Conservation (phyloP, 306 rosid species). For the Rosa persica region DNA sequence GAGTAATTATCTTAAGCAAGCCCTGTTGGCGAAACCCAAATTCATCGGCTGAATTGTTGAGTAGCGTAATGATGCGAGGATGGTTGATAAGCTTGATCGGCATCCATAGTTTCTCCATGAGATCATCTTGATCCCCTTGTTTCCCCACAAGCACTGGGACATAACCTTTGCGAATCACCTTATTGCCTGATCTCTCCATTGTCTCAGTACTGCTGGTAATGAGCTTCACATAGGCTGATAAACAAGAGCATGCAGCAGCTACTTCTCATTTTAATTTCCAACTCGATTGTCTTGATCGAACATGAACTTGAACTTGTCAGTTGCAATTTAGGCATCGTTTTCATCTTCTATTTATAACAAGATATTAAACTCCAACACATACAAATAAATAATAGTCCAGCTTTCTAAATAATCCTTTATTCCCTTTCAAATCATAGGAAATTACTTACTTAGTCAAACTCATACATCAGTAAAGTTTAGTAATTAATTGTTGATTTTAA, state of each 20-base stretch:
- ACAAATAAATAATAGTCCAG: background rate
- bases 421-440: background rate
- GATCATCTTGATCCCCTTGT: slow-evolving; percentile 14
- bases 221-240: background rate
- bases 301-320: background rate
- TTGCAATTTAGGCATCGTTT: background rate
- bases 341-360: background rate
- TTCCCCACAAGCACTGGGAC: slow-evolving; percentile 45
- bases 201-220: background rate
- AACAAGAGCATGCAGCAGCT: slow-evolving; percentile 4
- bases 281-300: background rate
- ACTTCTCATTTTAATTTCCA: background rate
- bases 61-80: slow-evolving; percentile 33
- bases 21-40: slow-evolving; percentile 35
- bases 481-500: background rate
- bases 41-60: slow-evolving; percentile 29
- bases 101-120: slow-evolving; percentile 32
- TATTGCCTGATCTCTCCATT: background rate
- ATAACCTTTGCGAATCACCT: slow-evolving; percentile 32
- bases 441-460: background rate
- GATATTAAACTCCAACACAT: background rate
- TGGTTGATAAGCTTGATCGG: slow-evolving; percentile 37
- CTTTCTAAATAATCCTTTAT: background rate
- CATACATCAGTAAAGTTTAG: background rate
- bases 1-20: slow-evolving; percentile 30